Percentiles rank a stretch among this genome's conserved stretches.
Conservation (phyloP, 345 rosid species). For the Trapa bicornis region DNA sequence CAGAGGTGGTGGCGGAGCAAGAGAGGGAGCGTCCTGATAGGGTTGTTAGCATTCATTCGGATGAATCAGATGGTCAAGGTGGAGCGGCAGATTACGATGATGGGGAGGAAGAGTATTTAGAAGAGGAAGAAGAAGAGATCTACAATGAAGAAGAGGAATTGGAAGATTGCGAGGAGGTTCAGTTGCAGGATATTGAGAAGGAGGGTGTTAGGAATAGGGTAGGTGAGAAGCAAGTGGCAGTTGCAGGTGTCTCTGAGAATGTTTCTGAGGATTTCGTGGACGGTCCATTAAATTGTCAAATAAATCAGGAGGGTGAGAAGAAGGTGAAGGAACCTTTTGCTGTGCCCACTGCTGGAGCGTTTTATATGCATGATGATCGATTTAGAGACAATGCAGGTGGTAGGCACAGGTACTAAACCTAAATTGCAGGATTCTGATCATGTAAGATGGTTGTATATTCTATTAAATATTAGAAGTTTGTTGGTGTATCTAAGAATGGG, state of each 20-base stretch:
- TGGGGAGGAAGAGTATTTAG: conserved; percentile 20
- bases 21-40: conserved; percentile 21
- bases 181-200: conserved; percentile 15
- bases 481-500: background rate
- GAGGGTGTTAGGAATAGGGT: conserved; percentile 19
- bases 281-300: conserved; percentile 15
- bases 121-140: conserved; percentile 20
- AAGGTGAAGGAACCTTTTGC: conserved; percentile 75
- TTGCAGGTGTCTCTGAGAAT: conserved; percentile 15
- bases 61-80: conserved; percentile 59
- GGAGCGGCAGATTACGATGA: conserved; percentile 50
- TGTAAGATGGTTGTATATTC: background rate
- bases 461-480: background rate
- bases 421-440: background rate
- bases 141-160: conserved; percentile 25
- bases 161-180: conserved; percentile 19
- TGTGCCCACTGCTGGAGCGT: conserved; percentile 94
- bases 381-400: conserved; percentile 54
- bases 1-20: conserved; percentile 12
- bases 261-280: conserved; percentile 14
- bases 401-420: conserved; percentile 39
- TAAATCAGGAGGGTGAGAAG: conserved; percentile 36
- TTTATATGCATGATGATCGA: conserved; percentile 96
- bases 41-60: conserved; percentile 37
- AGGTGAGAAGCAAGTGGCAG: conserved; percentile 10